Base-by-base conservation (phyloP, 192 early-diverging fungal species). In the Mortierella hygrophila region DNA sequence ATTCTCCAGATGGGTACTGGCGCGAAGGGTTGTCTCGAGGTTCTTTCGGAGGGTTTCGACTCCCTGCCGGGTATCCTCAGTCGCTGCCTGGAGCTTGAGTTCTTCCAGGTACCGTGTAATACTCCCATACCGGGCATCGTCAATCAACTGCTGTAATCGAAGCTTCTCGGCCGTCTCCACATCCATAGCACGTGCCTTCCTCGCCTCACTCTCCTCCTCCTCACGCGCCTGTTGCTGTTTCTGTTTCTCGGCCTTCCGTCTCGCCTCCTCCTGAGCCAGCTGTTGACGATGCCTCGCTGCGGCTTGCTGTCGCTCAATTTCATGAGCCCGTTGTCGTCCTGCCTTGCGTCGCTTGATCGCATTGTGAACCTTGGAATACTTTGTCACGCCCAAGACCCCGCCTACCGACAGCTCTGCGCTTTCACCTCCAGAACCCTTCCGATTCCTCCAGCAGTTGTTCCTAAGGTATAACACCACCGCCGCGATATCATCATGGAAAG, bases 401-500 rank as follows among this genome's bases (percentile, higher is more conserved):
- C 38, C 20, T 26, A 26, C 11, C 13, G 40, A 7, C 40, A 52
- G 11, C 16, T 52, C 49, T 21, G 49, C 16, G 21, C 49, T 52
- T 16, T 3, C 15, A 52, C 76, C 76, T 70, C 68, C 68, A 32
- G 65, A 70, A 21, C 77, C 77, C 6, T 52, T 47, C 6, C 11
- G 29, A 21, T 29, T 15, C 49, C 20, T 52, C 52, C 68, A 49
- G 29, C 29, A 8, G 20, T 46, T 32, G 18, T 63, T 10, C 21
- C 77, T 18, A 6, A 80, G 47, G 3, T 74, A 15, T 3, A 32
- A 9, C 13, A 80, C 46, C 16, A 80, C 26, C 7, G 41, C 21
- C 15, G 78, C 78, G 18, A 80, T 72, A 41, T 80, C 78, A n/a
- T 80, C 78, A n/a, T 73, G 49, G n/a, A 47, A 72, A 1, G 20